Conservation (phyloP, 495 filamentous ascomycete genomes). For the Hamigera avellanea region DNA sequence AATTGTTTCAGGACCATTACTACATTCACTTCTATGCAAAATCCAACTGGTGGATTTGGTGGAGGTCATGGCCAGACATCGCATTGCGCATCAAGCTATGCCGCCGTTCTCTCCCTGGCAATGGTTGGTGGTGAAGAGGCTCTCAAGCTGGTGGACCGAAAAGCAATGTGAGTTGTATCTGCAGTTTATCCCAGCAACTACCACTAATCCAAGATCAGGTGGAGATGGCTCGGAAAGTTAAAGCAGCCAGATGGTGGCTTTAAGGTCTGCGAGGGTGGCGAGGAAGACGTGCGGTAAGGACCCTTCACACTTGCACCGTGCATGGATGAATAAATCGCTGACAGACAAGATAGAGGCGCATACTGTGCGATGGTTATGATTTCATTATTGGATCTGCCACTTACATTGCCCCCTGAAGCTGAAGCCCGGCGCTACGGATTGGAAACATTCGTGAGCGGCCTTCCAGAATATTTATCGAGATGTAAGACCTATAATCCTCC, state of each 20-base stretch:
- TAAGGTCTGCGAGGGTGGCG: constrained; percentile 64
- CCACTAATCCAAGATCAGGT: constrained; percentile 26
- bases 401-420: constrained; percentile 57
- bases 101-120: constrained; percentile 62
- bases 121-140: constrained; percentile 64
- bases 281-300: constrained; percentile 78
- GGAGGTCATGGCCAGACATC: constrained; percentile 85
- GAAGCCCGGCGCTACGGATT: constrained; percentile 34
- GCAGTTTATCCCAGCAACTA: background rate
- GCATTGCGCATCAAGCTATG: constrained; percentile 82
- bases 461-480: constrained; percentile 67
- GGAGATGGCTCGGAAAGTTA: constrained; percentile 73
- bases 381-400: constrained; percentile 69
- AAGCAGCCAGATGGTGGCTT: constrained; percentile 84
- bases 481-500: constrained; percentile 43
- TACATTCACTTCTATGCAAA: constrained; percentile 71
- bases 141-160: constrained; percentile 65
- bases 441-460: constrained; percentile 48
- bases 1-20: constrained; percentile 45
- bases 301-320: background rate
- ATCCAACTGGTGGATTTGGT: constrained; percentile 76
- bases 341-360: constrained; percentile 49
- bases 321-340: constrained; percentile 6
- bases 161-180: constrained; percentile 49
- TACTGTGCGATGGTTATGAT: constrained; percentile 82